Evolutionary conservation across 768 basidiomycete species (phyloP).

Genomic region (Lactifluus subvellereus): DNA sequence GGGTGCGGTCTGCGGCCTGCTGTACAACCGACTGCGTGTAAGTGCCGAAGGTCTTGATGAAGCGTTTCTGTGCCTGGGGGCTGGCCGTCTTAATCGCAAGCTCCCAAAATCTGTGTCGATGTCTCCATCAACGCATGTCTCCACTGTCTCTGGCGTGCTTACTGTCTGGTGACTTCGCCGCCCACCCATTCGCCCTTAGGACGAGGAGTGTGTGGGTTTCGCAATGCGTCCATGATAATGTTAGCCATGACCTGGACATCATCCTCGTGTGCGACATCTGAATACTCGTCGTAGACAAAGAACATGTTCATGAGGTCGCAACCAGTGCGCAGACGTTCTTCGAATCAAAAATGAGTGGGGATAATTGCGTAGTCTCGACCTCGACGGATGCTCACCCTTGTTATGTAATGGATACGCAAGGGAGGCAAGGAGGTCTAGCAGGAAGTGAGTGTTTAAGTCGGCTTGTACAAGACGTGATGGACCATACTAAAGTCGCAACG

Average conservation of each 20-base stretch:
- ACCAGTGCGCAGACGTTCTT: slow-evolving; percentile 23
- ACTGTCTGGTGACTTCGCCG: slow-evolving; percentile 26
- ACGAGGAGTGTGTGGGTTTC: slow-evolving; percentile 25
- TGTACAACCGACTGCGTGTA: slow-evolving; percentile 22
- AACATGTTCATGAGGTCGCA: slow-evolving; percentile 30
- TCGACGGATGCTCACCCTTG: slow-evolving; percentile 15
- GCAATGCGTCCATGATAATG: slow-evolving; percentile 27
- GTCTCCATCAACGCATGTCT: background rate
- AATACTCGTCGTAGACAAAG: slow-evolving; percentile 28
- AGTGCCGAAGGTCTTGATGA: slow-evolving; percentile 21
- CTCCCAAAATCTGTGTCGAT: slow-evolving; percentile 24
- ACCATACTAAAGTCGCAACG: slow-evolving; percentile 27
- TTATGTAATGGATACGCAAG: slow-evolving; percentile 26
- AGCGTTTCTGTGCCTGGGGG: slow-evolving; percentile 20
- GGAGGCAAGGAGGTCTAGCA: slow-evolving; percentile 25
- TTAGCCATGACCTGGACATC: slow-evolving; percentile 22
- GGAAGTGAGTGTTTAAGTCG: background rate
- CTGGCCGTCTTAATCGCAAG: slow-evolving; percentile 24
- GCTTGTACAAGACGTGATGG: background rate
- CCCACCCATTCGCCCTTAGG: slow-evolving; percentile 24
- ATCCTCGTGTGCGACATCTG: slow-evolving; percentile 23
- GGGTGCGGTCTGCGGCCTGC: slow-evolving; percentile 21
- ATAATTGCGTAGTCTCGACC: background rate
- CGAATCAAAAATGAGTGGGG: background rate
- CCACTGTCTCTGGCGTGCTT: background rate